These are phyloP conservation scores for Noccaea bulbosa DNA, from an alignment of 345 rosid species.

Conservation along the genomic window DNA sequence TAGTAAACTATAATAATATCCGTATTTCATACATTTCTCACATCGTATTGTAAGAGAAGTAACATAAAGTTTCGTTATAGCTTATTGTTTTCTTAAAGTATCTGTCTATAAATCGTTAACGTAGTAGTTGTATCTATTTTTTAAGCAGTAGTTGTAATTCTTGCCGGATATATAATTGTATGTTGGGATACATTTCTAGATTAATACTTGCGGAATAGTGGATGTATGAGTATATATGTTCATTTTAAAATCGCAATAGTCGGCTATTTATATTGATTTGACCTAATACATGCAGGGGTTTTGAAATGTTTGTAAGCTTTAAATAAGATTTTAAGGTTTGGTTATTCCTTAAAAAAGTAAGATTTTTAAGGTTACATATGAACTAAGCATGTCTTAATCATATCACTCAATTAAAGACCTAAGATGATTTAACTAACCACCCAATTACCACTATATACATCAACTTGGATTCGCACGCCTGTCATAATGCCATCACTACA, in stretches of 20 bases:
- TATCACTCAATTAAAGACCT: slow-evolving; percentile 36
- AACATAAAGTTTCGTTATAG: background rate
- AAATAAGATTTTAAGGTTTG: slow-evolving; percentile 6
- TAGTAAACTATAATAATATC: background rate
- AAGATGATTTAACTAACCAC: slow-evolving; percentile 26
- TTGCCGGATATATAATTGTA: background rate
- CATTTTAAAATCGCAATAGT: background rate
- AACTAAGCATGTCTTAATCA: slow-evolving; percentile 47
- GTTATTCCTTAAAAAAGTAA: slow-evolving; percentile 28
- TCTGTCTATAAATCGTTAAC: slow-evolving; percentile 11
- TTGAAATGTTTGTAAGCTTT: slow-evolving; percentile 12
- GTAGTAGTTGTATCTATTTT: background rate
- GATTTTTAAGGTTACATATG: slow-evolving; percentile 37
- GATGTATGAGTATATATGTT: background rate
- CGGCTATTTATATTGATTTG: background rate
- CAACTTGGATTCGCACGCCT: slow-evolving; percentile 39
- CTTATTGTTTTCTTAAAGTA: background rate
- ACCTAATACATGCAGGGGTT: slow-evolving; percentile 1
- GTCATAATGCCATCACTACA: slow-evolving; percentile 12
- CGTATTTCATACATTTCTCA: slow-evolving; percentile 10
- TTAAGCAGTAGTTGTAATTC: slow-evolving; percentile 1
- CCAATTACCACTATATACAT: slow-evolving; percentile 28
- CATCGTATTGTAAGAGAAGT: slow-evolving; percentile 2
- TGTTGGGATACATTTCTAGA: background rate
- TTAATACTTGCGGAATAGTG: background rate